These are phyloP conservation scores for Leishmania braziliensis DNA, from an alignment of 208 protist genomes.

Conservation along the genomic window DNA sequence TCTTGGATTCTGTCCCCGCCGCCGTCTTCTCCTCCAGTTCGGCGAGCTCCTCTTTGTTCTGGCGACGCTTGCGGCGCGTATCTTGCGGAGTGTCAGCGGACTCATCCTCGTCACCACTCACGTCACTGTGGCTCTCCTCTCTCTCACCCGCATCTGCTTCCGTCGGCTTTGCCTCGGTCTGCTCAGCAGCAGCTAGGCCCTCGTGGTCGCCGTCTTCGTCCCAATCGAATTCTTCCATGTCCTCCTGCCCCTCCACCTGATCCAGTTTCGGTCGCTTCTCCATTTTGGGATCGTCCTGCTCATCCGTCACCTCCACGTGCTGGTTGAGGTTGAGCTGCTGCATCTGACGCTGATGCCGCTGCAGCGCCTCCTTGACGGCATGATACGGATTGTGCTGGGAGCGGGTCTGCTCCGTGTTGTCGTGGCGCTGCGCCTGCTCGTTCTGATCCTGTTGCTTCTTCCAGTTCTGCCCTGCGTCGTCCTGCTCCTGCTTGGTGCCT, in stretches of 20 bases:
- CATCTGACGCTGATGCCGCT: slow-evolving; percentile 74
- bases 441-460: slow-evolving; percentile 81
- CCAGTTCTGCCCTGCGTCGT: slow-evolving; percentile 84
- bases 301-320: slow-evolving; percentile 73
- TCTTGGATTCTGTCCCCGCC: slow-evolving; percentile 34
- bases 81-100: slow-evolving; percentile 43
- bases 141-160: slow-evolving; percentile 22
- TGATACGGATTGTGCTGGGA: slow-evolving; percentile 83
- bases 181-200: slow-evolving; percentile 38
- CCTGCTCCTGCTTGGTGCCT: slow-evolving; percentile 77
- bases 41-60: slow-evolving; percentile 42
- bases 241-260: slow-evolving; percentile 41
- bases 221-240: slow-evolving; percentile 62
- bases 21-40: slow-evolving; percentile 50
- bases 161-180: slow-evolving; percentile 36
- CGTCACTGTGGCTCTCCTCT: slow-evolving; percentile 21
- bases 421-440: slow-evolving; percentile 60
- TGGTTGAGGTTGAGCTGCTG: slow-evolving; percentile 87
- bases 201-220: slow-evolving; percentile 73
- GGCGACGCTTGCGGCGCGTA: slow-evolving; percentile 35
- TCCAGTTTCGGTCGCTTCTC: slow-evolving; percentile 45
- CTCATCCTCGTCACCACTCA: slow-evolving; percentile 21
- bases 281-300: slow-evolving; percentile 44
- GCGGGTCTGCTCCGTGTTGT: slow-evolving; percentile 77
- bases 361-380: slow-evolving; percentile 87